phyloP scores from a whole-genome alignment of 2,329 filamentous ascomycete genomes.

The Zymoseptoria crescenta region DNA sequence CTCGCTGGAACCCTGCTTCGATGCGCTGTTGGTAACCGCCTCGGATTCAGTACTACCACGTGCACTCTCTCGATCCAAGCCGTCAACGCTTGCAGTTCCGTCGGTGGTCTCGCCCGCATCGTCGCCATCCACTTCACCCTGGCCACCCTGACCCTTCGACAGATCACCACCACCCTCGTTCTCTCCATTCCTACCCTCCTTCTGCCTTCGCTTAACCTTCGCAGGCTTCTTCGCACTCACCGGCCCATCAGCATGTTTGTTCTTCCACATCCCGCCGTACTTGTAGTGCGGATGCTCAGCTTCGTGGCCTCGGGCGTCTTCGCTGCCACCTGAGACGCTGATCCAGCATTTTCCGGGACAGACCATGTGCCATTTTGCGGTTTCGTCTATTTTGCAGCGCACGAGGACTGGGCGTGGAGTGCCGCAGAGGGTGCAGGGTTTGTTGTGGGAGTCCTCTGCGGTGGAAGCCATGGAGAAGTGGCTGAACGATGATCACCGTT shows the following conservation, averaged over 20 bases:
- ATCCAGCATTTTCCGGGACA: slow-evolving; percentile 39
- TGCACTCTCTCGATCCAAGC: background rate
- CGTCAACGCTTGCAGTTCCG: background rate
- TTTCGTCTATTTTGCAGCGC: slow-evolving; percentile 37
- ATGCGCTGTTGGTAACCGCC: background rate
- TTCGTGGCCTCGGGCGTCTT: slow-evolving; percentile 31
- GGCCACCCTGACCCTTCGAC: background rate
- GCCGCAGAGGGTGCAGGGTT: slow-evolving; percentile 36
- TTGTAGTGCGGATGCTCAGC: slow-evolving; percentile 30
- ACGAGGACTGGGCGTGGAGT: slow-evolving; percentile 34
- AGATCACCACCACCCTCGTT: background rate
- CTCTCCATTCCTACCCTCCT: slow-evolving; percentile 10
- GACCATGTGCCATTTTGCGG: slow-evolving; percentile 37
- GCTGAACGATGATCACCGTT: too few species aligned
- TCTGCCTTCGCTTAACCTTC: slow-evolving; percentile 32
- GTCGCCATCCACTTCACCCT: background rate
- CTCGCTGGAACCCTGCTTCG: background rate
- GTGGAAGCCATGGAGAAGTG: background rate
- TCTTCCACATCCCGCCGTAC: slow-evolving; percentile 39
- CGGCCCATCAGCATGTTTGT: slow-evolving; percentile 30
- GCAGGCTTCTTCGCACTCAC: slow-evolving; percentile 37
- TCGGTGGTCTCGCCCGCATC: background rate
- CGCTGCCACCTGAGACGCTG: slow-evolving; percentile 36
- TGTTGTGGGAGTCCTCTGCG: slow-evolving; percentile 19
- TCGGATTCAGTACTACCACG: background rate